Evolutionary conservation across 2,329 filamentous ascomycete species (phyloP).

Genomic region (Drechslerella coelobrocha): DNA sequence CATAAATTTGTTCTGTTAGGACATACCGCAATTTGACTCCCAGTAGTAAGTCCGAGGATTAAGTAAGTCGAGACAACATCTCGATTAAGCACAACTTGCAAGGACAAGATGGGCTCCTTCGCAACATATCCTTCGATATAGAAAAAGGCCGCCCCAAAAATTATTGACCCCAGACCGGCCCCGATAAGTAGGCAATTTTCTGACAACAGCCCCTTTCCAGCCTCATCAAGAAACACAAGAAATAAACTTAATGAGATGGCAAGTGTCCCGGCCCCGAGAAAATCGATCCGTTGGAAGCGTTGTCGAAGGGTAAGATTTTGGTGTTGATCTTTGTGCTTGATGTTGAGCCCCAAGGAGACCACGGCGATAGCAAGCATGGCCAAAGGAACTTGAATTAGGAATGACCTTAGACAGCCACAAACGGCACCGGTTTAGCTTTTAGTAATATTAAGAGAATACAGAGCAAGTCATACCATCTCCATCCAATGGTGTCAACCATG

Average conservation of each 20-base stretch:
- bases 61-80: constrained; percentile 65
- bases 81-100: constrained; percentile 63
- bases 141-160: constrained; percentile 14
- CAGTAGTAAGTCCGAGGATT: constrained; percentile 59
- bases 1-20: background rate
- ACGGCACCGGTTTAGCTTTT: constrained; percentile 6
- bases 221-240: constrained; percentile 35
- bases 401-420: constrained; percentile 64
- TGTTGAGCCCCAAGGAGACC: constrained; percentile 62
- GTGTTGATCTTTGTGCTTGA: constrained; percentile 9
- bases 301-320: constrained; percentile 12
- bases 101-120: constrained; percentile 67
- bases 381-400: constrained; percentile 73
- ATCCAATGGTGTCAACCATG: constrained; percentile 69
- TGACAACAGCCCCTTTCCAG: constrained; percentile 14
- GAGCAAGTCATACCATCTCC: constrained; percentile 65
- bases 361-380: constrained; percentile 70
- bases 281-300: constrained; percentile 44
- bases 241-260: constrained; percentile 30
- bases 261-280: constrained; percentile 31
- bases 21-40: constrained; percentile 39
- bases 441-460: background rate
- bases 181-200: constrained; percentile 11
- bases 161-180: constrained; percentile 21
- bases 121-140: constrained; percentile 56